Evolutionary conservation across 306 rosid species (phyloP).

Genomic region (Trifolium dubium): DNA sequence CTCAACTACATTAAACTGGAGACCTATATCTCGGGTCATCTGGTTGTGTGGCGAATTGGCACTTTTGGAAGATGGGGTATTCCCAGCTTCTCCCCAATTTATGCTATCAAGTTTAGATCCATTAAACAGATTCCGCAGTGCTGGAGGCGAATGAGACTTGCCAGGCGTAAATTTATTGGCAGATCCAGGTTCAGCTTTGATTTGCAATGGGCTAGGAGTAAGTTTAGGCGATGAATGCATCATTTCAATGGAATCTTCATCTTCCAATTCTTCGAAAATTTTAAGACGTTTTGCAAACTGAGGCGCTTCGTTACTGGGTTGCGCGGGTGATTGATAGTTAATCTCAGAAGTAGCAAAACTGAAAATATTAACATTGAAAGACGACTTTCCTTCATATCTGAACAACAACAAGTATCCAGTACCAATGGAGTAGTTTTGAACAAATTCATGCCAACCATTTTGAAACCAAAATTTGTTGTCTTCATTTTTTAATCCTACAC

Average conservation of each 20-base stretch:
- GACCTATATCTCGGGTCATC: slow-evolving; percentile 61
- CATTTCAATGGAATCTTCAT: slow-evolving; percentile 66
- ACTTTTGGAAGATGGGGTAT: slow-evolving; percentile 51
- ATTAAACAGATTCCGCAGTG: slow-evolving; percentile 76
- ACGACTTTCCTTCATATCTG: slow-evolving; percentile 79
- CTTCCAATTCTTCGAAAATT: slow-evolving; percentile 83
- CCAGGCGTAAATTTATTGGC: slow-evolving; percentile 50
- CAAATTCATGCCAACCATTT: slow-evolving; percentile 87
- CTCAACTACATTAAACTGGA: slow-evolving; percentile 75
- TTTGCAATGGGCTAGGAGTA: slow-evolving; percentile 51
- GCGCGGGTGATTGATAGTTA: slow-evolving; percentile 61
- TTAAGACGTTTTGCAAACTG: slow-evolving; percentile 51
- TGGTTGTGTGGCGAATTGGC: slow-evolving; percentile 51
- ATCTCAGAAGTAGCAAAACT: slow-evolving; percentile 77
- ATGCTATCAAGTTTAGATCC: slow-evolving; percentile 67
- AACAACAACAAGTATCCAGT: slow-evolving; percentile 77
- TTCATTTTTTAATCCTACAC: slow-evolving; percentile 64
- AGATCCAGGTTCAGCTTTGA: slow-evolving; percentile 53
- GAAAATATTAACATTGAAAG: slow-evolving; percentile 72
- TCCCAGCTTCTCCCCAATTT: slow-evolving; percentile 68
- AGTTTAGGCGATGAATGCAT: slow-evolving; percentile 49
- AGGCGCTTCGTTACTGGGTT: slow-evolving; percentile 51
- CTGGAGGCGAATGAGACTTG: slow-evolving; percentile 60
- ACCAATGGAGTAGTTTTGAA: slow-evolving; percentile 67
- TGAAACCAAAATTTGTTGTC: slow-evolving; percentile 75